Percentiles rank a stretch among this genome's conserved stretches.
Evolutionary conservation across 192 early-diverging fungal species (phyloP).

Genomic region (Geosiphon pyriformis): DNA sequence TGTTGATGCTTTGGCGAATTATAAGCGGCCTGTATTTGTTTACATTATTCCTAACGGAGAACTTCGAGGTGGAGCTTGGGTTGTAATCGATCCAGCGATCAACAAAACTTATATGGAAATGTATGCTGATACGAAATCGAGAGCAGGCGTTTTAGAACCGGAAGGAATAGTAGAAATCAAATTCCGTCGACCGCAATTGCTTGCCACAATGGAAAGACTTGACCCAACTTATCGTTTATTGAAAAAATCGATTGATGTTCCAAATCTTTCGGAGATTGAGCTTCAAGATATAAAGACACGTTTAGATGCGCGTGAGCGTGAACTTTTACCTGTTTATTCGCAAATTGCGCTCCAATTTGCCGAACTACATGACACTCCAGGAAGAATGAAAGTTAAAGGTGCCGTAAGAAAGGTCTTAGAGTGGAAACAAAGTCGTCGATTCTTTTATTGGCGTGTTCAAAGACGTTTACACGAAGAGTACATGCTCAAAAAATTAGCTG

Average conservation of each 20-base stretch:
- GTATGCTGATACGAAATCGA: slow-evolving; percentile 88
- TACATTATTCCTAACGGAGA: slow-evolving; percentile 94
- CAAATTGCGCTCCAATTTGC: slow-evolving; percentile 95
- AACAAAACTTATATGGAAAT: slow-evolving; percentile 99
- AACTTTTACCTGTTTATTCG: slow-evolving; percentile 85
- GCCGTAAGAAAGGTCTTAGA: slow-evolving; percentile 73
- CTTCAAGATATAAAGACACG: slow-evolving; percentile 61
- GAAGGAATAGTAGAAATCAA: slow-evolving; percentile 98
- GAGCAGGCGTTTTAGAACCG: slow-evolving; percentile 95
- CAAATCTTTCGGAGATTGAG: slow-evolving; percentile 51
- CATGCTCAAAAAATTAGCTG: slow-evolving; percentile 50
- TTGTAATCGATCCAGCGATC: slow-evolving; percentile 94
- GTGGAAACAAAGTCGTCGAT: slow-evolving; percentile 74
- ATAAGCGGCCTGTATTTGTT: slow-evolving; percentile 97
- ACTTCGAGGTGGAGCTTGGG: slow-evolving; percentile 98
- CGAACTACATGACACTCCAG: slow-evolving; percentile 93
- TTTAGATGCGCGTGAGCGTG: slow-evolving; percentile 80
- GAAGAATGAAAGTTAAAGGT: slow-evolving; percentile 94
- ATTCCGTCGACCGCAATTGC: slow-evolving; percentile 87
- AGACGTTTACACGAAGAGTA: slow-evolving; percentile 81
- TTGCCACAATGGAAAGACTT: slow-evolving; percentile 89
- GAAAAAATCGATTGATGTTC: slow-evolving; percentile 57
- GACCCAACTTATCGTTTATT: slow-evolving; percentile 72
- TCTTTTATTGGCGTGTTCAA: slow-evolving; percentile 91
- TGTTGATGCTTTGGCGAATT: slow-evolving; percentile 92